Evolutionary conservation across 2,329 filamentous ascomycete genomes (phyloP), one percentile per base, ranked within the genome.

Genomic region (Diaporthe ilicicola): DNA sequence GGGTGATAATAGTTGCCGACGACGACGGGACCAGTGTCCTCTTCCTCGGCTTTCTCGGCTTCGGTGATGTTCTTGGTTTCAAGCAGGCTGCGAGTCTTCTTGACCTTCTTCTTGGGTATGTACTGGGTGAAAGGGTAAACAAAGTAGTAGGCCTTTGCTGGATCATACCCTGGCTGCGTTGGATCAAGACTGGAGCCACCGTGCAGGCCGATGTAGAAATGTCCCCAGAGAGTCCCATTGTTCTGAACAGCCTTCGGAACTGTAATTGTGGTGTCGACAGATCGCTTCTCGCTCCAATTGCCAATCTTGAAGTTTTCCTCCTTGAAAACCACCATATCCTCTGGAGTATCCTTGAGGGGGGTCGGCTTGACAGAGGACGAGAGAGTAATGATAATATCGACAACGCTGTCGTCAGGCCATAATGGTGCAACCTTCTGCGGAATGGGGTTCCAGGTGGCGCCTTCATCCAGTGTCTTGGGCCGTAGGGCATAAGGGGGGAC

Each of bases 191-290:
- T 86, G 71, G 89, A 89, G 9, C 48, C 56, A 67, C 95, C 95
- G 12, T 90, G 84, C 74, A 97, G 89, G 13, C 90, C 94, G 72
- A 98, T 85, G 77, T 94, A 97, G 82, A 98, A 97, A 81, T 99
- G 96, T 2, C 93, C 95, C 91, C 94, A 98, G 12, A 99, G 88
- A 1, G 95, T 98, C 42, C 94, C 94, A 79, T 98, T 98, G 75
- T 94, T 88, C 85, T 98, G 95, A 0, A 97, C 94, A 51, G 89
- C 86, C 73, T 86, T 85, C 3, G 96, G 95, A 4, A 98, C 90
- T 3, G 86, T 83, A 78, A 99, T 94, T 46, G 86, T 91, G 8
- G 93, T 93, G 75, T 95, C 91, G 70, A 95, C 87, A 68, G 92
- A 87, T 70, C 96, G 90, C 78, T 88, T 91, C 77, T 98, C 94